Conservation (phyloP, 495 filamentous ascomycete genomes). For the Oidiodendron maius region DNA sequence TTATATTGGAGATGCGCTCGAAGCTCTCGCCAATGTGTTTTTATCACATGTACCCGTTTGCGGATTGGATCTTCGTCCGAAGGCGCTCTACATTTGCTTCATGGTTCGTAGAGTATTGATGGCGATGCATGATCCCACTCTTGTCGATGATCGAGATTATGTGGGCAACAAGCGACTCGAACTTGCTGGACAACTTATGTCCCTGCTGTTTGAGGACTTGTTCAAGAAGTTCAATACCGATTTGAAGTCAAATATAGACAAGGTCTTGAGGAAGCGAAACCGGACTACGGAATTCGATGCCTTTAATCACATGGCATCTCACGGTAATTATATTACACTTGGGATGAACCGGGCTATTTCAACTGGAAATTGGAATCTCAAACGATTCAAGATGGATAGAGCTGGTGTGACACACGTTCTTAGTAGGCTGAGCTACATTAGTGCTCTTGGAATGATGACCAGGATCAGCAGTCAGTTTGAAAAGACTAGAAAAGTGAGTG, state of each 20-base stretch:
- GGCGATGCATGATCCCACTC: conserved; percentile 78
- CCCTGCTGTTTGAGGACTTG: conserved; percentile 93
- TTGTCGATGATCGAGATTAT: conserved; percentile 95
- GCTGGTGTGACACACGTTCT: conserved; percentile 96
- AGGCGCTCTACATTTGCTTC: conserved; percentile 90
- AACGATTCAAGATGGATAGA: conserved; percentile 96
- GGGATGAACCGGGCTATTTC: conserved; percentile 93
- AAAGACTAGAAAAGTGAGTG: conserved; percentile 92
- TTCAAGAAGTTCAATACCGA: conserved; percentile 91
- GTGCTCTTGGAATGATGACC: conserved; percentile 99
- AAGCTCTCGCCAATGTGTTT: conserved; percentile 84
- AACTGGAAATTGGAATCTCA: conserved; percentile 95
- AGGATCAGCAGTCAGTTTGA: conserved; percentile 97
- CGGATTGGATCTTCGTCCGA: conserved; percentile 87
- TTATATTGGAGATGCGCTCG: conserved; percentile 80
- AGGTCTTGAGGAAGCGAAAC: conserved; percentile 84
- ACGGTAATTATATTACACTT: conserved; percentile 74
- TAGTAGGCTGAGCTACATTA: conserved; percentile 92
- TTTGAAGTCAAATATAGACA: conserved; percentile 87
- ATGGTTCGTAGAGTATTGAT: conserved; percentile 93
- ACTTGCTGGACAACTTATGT: conserved; percentile 86
- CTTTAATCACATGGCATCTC: conserved; percentile 63
- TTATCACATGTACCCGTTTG: conserved; percentile 89
- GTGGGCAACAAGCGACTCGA: conserved; percentile 96
- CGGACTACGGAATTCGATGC: conserved; percentile 84